These are phyloP conservation scores for Hymenoscyphus linearis DNA, from an alignment of 2,329 filamentous ascomycete genomes.

Conservation along the genomic window DNA sequence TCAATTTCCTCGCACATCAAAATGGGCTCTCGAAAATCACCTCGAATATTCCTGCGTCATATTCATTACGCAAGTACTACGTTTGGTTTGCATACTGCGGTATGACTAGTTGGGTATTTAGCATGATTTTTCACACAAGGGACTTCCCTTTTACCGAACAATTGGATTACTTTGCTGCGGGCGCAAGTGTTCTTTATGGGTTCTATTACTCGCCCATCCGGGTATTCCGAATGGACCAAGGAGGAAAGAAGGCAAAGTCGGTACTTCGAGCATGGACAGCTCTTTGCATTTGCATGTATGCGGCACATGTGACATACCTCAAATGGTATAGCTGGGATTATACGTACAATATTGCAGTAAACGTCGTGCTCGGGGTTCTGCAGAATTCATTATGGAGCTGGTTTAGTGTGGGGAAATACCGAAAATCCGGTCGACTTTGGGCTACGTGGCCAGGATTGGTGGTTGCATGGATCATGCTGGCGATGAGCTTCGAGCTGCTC, in stretches of 20 bases:
- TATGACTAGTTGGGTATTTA: conserved; percentile 78
- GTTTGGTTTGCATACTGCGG: conserved; percentile 74
- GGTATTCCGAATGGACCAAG: conserved; percentile 73
- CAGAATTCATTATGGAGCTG: conserved; percentile 82
- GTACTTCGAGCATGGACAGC: conserved; percentile 70
- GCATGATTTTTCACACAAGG: conserved; percentile 85
- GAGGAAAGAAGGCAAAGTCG: conserved; percentile 33
- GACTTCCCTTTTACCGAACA: conserved; percentile 86
- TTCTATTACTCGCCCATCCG: conserved; percentile 80
- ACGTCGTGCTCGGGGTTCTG: conserved; percentile 73
- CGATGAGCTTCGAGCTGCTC: conserved; percentile 92
- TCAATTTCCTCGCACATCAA: conserved; percentile 85
- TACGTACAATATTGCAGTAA: conserved; percentile 95
- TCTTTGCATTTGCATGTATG: conserved; percentile 66
- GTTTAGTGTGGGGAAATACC: conserved; percentile 73
- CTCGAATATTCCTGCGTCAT: conserved; percentile 62
- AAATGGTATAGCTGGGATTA: conserved; percentile 89
- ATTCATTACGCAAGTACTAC: conserved; percentile 78
- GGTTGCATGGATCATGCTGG: conserved; percentile 84
- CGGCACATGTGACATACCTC: conserved; percentile 74
- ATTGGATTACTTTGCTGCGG: conserved; percentile 92
- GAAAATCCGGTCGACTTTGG: conserved; percentile 68
- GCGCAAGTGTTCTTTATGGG: conserved; percentile 84
- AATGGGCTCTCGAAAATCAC: conserved; percentile 68
- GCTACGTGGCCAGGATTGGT: conserved; percentile 84